These are phyloP conservation scores for Trametes cingulata DNA, from an alignment of 768 basidiomycete genomes.

Conservation along the genomic window DNA sequence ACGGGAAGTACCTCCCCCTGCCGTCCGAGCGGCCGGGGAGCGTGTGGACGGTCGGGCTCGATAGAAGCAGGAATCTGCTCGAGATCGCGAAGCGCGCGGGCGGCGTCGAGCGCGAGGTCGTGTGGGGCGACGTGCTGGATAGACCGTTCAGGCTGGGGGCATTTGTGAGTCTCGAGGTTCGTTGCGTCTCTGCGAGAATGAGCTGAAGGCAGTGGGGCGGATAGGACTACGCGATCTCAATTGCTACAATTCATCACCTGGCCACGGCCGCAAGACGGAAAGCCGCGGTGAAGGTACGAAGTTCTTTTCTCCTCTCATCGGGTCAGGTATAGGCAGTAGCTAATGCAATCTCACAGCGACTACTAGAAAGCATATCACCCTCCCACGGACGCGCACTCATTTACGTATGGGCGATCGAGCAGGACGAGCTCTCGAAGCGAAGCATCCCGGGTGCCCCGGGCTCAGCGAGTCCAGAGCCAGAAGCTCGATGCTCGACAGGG, in stretches of 20 bases:
- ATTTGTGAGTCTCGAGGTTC: slow-evolving; percentile 62
- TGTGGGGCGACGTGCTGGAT: slow-evolving; percentile 77
- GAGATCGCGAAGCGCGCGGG: slow-evolving; percentile 70
- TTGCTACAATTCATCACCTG: slow-evolving; percentile 96
- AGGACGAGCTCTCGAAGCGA: slow-evolving; percentile 83
- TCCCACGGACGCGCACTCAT: slow-evolving; percentile 78
- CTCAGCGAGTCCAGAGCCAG: slow-evolving; percentile 17
- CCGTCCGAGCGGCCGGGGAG: slow-evolving; percentile 60
- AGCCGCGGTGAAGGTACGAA: slow-evolving; percentile 68
- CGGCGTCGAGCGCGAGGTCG: slow-evolving; percentile 61
- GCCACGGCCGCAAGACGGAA: slow-evolving; percentile 75
- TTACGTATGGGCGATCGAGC: slow-evolving; percentile 97
- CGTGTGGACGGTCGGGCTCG: slow-evolving; percentile 79
- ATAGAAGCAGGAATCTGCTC: slow-evolving; percentile 80
- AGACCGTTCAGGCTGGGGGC: slow-evolving; percentile 71
- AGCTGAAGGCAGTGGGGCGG: not conserved
- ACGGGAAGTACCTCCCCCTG: slow-evolving; percentile 93
- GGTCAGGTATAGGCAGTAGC: not conserved
- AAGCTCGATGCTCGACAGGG: slow-evolving; percentile 18
- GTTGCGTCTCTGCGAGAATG: not conserved
- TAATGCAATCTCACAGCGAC: slow-evolving; percentile 42
- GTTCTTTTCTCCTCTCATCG: not conserved
- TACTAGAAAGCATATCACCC: slow-evolving; percentile 66
- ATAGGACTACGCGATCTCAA: slow-evolving; percentile 95
- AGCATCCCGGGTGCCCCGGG: slow-evolving; percentile 44